Conservation (phyloP, 2,329 filamentous ascomycete species). For the Didymella segeticola region DNA sequence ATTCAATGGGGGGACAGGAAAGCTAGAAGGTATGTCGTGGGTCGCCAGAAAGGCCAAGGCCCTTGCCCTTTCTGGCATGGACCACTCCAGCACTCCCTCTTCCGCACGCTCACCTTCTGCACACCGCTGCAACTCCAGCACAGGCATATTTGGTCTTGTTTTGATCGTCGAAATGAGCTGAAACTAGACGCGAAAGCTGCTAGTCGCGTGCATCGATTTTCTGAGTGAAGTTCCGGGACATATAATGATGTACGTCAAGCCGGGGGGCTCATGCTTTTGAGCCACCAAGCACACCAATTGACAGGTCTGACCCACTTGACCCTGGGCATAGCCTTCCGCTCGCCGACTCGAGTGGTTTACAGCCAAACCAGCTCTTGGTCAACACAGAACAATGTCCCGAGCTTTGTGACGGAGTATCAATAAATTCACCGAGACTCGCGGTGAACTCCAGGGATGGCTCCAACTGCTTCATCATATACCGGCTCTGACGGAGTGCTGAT, state of each 20-base stretch:
- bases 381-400: no score
- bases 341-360: background rate
- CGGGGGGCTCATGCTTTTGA: slow-evolving; percentile 33
- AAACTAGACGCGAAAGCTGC: slow-evolving; percentile 19
- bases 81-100: slow-evolving; percentile 36
- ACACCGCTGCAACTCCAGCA: slow-evolving; percentile 44
- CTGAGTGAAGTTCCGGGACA: slow-evolving; percentile 12
- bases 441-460: background rate
- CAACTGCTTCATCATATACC: background rate
- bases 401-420: background rate
- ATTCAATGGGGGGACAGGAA: slow-evolving; percentile 42
- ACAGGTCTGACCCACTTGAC: slow-evolving; percentile 43
- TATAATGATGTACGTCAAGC: slow-evolving; percentile 7
- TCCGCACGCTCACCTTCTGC: slow-evolving; percentile 36
- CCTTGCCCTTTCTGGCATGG: slow-evolving; percentile 37
- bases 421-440: background rate
- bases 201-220: slow-evolving; percentile 10
- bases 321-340: slow-evolving; percentile 15
- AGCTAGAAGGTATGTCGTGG: slow-evolving; percentile 36
- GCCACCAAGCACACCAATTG: slow-evolving; percentile 35
- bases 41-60: no score
- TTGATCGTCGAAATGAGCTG: slow-evolving; percentile 54
- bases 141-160: slow-evolving; percentile 71
- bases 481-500: no score
- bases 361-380: slow-evolving; percentile 2